Base-by-base conservation (phyloP, 257 asterid genomes). In the Gentiana macrophylla region DNA sequence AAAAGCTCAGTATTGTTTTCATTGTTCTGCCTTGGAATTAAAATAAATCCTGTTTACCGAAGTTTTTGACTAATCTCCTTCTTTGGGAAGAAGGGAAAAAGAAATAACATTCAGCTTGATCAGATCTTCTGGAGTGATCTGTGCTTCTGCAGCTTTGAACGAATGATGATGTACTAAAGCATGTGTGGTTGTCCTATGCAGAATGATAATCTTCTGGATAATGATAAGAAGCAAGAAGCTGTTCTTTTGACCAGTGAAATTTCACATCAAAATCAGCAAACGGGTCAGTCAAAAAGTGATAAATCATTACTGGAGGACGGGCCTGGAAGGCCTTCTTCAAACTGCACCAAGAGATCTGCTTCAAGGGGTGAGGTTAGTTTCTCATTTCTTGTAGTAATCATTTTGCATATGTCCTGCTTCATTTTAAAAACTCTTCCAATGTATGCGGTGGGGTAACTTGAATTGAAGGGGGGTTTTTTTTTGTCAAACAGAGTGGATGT, bases 321-420 rank as follows among this genome's bases (percentile, higher is more conserved):
- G 61, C 50, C 63, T 36, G 62, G 38, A 65, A 77, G 41, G 57
- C 64, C 67, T 35, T 57, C 61, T 58, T 58, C 68, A 49, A 57
- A 62, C 38, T 59, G 64, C 65, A 70, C 82, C 35, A 76, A 70
- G 67, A 91, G 79, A 73, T 51, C 24, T 24, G 24, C 77, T 68
- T 44, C 84, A 65, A 83, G 68, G 77, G 59, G 64, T 56, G 97
- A 86, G 96, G 98, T 83, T 62, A 15, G 63, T 53, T 57, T 53
- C 53, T 24, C 24, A 24, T 24, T 24, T 24, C 24, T 24, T 24
- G 24, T 24, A 24, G 24, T 24, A 24, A 24, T 24, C 24, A 1
- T 24, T 15, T 24, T 24, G 24, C 24, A 24, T 24, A 24, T 24
- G 24, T 24, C 24, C 24, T 24, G 24, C 24, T 24, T 24, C 24